Base-by-base conservation (phyloP, 345 rosid species). In the Fremontodendron californicum region DNA sequence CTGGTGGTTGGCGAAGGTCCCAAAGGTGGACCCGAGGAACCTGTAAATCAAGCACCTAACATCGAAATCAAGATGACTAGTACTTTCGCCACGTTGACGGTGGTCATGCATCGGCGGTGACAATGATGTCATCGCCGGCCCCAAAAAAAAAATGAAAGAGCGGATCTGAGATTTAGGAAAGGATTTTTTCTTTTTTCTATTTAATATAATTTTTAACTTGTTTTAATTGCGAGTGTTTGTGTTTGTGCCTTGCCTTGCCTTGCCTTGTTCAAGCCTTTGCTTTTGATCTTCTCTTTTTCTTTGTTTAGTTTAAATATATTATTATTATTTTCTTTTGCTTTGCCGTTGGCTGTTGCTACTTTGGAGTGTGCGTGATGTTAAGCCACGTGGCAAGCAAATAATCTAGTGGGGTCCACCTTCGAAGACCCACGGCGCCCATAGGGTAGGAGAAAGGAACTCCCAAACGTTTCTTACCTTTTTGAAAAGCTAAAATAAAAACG, bases 91-190 rank as follows among this genome's bases (percentile, higher is more conserved):
- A 9, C 19, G 42, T 42, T 12, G 45, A n/a, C 71, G 31, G 23
- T 18, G n/a, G 54, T 33, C 48, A 46, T 63, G 33, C 29, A 37
- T 57, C 78, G 71, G 62, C 71, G 71, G 57, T 63, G 61, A 71
- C 62, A 51, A 31, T 46, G 71, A 48, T 9, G 70, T 13, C 71
- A 63, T 63, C 78, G 78, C 71, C 71, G 33, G 78, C 18, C 25
- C 6, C 42, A 62, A 12, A 61, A 8, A 6, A 8, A 7, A 46
- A 8, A 8, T 7, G 40, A 71, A 49, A 71, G 45, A 51, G 43
- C 4, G 19, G 75, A 71, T 71, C 62, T 71, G 42, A 4, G 61
- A 70, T 29, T 40, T 15, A 11, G 57, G 18, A 33, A 23, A n/a
- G 23, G 23, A 0, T 2, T 27, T 29, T 29, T 4, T 27, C 16